Percentiles rank a stretch among this genome's conserved stretches.
These are phyloP conservation scores for Botrytis cinerea DNA, from an alignment of 2,329 filamentous ascomycete genomes.

Conservation along the genomic window DNA sequence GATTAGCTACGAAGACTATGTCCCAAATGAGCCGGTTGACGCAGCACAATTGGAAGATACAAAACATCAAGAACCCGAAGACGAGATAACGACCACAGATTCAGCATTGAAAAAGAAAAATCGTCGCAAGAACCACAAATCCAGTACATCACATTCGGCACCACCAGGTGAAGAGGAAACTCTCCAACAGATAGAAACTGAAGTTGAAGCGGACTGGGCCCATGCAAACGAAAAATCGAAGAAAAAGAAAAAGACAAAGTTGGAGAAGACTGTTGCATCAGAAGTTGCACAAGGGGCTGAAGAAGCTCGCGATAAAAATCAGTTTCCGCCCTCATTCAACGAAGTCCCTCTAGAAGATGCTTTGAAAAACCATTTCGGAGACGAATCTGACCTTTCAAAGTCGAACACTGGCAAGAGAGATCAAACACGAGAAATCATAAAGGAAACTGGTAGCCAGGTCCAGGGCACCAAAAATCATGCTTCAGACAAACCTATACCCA, in stretches of 20 bases:
- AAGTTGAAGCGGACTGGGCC: background rate
- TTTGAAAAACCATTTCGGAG: background rate
- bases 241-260: background rate
- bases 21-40: background rate
- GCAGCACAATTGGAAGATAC: background rate
- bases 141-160: background rate
- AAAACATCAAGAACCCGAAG: background rate
- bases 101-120: background rate
- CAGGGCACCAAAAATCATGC: background rate
- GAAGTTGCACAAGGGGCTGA: background rate
- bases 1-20: background rate
- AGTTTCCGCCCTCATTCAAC: background rate
- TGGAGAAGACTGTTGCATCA: background rate
- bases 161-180: background rate
- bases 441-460: background rate
- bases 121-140: background rate
- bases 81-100: background rate
- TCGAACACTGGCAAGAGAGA: conserved; percentile 11
- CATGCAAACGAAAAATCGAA: background rate
- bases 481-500: background rate
- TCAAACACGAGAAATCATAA: background rate
- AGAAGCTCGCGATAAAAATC: background rate
- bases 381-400: background rate
- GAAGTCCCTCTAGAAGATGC: background rate
- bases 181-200: background rate